Conservation (phyloP, 768 basidiomycete species). For the Boletus eberwhitei region DNA sequence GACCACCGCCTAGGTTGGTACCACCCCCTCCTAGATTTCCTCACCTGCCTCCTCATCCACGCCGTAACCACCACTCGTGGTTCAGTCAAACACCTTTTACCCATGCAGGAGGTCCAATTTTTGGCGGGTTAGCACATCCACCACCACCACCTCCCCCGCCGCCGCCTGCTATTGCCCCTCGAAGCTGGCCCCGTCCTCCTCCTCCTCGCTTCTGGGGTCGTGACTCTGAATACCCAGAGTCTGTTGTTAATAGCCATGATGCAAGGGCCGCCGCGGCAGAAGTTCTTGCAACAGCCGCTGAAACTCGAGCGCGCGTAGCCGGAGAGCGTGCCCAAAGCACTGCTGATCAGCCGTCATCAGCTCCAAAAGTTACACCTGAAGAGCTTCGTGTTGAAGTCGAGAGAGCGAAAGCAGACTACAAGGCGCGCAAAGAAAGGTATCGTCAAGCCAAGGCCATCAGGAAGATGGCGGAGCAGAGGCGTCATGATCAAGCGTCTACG, state of each 20-base stretch:
- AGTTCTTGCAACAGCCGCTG: constrained; percentile 16
- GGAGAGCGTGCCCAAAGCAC: neutral
- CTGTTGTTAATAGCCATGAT: neutral
- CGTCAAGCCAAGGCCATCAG: constrained; percentile 54
- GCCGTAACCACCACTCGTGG: constrained; percentile 26
- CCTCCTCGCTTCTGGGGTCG: constrained; percentile 21
- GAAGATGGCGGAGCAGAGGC: constrained; percentile 36
- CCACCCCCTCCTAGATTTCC: constrained; percentile 17
- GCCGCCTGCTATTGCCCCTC: neutral
- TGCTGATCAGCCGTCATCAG: neutral
- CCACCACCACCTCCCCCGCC: constrained; percentile 10
- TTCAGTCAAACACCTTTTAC: constrained; percentile 11
- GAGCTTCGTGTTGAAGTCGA: constrained; percentile 46
- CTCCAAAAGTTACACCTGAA: constrained; percentile 13
- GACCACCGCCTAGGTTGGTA: constrained; percentile 2
- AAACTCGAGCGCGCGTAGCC: constrained; percentile 8
- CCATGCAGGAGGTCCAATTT: constrained; percentile 12
- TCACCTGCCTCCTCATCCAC: constrained; percentile 16
- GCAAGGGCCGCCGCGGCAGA: constrained; percentile 14
- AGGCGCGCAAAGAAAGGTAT: constrained; percentile 67
- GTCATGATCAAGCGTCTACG: constrained; percentile 15
- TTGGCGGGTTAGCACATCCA: constrained; percentile 17
- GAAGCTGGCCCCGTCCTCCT: constrained; percentile 27
- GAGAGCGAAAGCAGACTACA: constrained; percentile 64
- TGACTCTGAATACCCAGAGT: neutral